phyloP scores from a whole-genome alignment of 106 monocot species.

The Agapanthus africanus region DNA sequence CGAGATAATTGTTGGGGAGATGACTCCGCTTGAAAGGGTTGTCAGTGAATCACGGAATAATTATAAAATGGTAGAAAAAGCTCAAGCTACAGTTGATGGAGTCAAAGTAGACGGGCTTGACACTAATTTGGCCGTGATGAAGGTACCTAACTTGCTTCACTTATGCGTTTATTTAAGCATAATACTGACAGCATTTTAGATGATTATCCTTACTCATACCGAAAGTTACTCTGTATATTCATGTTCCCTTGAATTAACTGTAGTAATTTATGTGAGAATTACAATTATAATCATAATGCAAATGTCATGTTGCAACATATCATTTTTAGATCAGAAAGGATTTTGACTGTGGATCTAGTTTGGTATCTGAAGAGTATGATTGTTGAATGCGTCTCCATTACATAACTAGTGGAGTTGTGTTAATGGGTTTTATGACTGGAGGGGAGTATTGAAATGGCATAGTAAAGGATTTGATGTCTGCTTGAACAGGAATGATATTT shows the following conservation, averaged over 20 bases:
- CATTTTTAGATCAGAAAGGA: background rate
- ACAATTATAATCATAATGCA: background rate
- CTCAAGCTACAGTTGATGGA: constrained; percentile 69
- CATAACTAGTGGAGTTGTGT: background rate
- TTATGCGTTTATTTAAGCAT: background rate
- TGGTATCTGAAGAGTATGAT: background rate
- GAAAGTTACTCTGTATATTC: background rate
- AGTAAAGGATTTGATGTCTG: background rate
- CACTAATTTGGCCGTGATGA: constrained; percentile 90
- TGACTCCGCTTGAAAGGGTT: constrained; percentile 56
- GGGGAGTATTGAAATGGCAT: background rate
- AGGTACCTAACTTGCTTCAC: constrained; percentile 44
- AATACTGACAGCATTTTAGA: background rate
- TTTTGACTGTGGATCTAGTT: background rate
- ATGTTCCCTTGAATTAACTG: background rate
- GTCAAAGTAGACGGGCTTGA: constrained; percentile 92
- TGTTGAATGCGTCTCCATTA: background rate
- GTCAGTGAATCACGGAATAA: constrained; percentile 55
- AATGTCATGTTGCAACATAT: background rate
- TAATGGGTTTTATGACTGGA: background rate
- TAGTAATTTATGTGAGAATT: background rate
- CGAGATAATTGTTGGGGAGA: constrained; percentile 80
- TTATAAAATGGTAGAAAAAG: constrained; percentile 75
- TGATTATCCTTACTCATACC: background rate
- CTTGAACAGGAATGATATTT: background rate